Base-by-base conservation (phyloP, 1,139 yeast species). In the Pichia sp. region DNA sequence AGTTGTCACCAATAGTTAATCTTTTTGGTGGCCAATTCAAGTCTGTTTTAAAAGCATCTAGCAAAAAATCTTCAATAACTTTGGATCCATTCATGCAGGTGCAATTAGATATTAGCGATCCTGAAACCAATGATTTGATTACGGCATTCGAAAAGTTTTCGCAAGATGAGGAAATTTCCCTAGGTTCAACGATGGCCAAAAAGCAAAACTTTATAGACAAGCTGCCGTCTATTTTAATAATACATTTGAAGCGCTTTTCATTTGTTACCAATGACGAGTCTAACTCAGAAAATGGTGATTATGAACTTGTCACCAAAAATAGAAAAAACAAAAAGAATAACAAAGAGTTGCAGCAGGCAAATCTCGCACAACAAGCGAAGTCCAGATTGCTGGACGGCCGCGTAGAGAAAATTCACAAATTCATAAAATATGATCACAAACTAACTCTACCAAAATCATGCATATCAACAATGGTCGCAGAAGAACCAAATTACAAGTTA, bases 21-120 rank as follows among this genome's bases (percentile, higher is more conserved):
- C 72, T 93, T 41, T 93, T 93, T 72, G 97, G 97, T 15, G 99
- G 99, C 19, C 90, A 87, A 67, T 90, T 92, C 75, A 83, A 93
- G 67, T 88, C 96, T 34, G 92, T 88, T 16, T 75, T 92, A 53
- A 83, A 83, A 55, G 78, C 87, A 26, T 89, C 95, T 13, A 81
- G 78, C 57, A 78, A 75, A 50, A 82, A 81, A 59, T 77, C 83
- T 19, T 82, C 80, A 61, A 86, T 93, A 43, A 92, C 97, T 0
- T 72, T 90, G 57, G 99, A 93, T 68, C 99, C 99, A 43, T 93
- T 89, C 71, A 96, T 89, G 74, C 95, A 93, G 63, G 83, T 93
- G 31, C 98, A 90, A 70, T 76, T 95, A 57, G 98, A 95, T 67
- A 90, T 93, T 47, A 84, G 92, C 40, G 90, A 85, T 61, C 77